Conservation (phyloP, 2,329 filamentous ascomycete species). For the Madurella mycetomatis region DNA sequence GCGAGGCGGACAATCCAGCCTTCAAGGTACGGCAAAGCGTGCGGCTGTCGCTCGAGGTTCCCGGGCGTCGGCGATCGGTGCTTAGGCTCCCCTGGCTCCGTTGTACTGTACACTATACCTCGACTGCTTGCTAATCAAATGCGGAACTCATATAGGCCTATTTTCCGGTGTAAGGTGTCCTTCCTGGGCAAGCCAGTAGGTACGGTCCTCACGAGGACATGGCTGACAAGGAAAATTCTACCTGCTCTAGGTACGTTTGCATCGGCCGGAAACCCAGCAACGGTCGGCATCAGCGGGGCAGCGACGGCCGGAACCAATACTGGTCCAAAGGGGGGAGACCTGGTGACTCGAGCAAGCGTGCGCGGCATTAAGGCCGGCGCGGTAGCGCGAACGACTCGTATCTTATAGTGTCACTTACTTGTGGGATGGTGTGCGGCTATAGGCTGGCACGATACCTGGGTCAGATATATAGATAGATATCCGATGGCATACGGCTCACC, state of each 20-base stretch:
- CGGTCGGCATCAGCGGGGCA: slow-evolving; percentile 19
- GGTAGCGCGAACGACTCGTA: not conserved
- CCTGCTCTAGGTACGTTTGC: slow-evolving; percentile 51
- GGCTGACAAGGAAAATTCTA: slow-evolving; percentile 5
- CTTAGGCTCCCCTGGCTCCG: not conserved
- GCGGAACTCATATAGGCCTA: slow-evolving; percentile 44
- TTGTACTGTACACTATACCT: too few relatives aligned
- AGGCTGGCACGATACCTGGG: not conserved
- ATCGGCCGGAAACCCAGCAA: slow-evolving; percentile 54
- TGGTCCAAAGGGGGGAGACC: slow-evolving; percentile 21
- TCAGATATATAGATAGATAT: too few relatives aligned
- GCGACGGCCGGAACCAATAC: slow-evolving; percentile 20
- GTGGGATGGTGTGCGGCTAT: not conserved
- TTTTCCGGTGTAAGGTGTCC: slow-evolving; percentile 53
- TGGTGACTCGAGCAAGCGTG: slow-evolving; percentile 26
- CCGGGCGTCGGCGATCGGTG: slow-evolving; percentile 4
- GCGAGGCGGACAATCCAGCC: slow-evolving; percentile 48
- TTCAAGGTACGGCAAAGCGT: slow-evolving; percentile 47
- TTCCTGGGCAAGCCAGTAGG: not conserved
- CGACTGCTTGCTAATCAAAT: slow-evolving; percentile 3
- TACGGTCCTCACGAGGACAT: slow-evolving; percentile 6
- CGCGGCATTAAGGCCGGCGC: slow-evolving; percentile 17
- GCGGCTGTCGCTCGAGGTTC: not conserved
- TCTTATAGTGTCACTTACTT: not conserved
- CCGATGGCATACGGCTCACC: too few relatives aligned